phyloP scores from a whole-genome alignment of 768 basidiomycete species.

The Lepiota brunneoincarnata region DNA sequence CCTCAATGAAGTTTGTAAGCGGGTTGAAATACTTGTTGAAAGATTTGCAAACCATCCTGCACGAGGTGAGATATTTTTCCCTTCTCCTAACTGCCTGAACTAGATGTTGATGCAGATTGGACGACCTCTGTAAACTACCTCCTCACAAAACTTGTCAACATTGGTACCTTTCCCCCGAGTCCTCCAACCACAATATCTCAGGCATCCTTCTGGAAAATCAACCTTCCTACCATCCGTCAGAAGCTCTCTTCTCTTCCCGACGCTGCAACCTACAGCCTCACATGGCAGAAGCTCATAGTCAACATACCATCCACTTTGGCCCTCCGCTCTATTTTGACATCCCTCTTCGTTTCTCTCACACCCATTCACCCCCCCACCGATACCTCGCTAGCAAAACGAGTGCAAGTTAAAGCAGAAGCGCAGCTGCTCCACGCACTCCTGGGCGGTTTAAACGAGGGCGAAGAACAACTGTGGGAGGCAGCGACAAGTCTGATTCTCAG shows the following conservation, averaged over 20 bases:
- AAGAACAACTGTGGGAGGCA: constrained; percentile 51
- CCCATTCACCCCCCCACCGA: constrained; percentile 28
- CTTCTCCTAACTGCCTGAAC: constrained; percentile 5
- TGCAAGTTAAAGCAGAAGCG: constrained; percentile 51
- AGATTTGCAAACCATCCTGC: constrained; percentile 34
- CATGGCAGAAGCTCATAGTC: constrained; percentile 48
- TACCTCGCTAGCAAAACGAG: constrained; percentile 30
- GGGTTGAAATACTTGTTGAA: constrained; percentile 51
- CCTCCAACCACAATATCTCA: constrained; percentile 54
- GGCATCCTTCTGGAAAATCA: constrained; percentile 65
- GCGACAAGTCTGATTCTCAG: constrained; percentile 46
- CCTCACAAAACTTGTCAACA: constrained; percentile 61
- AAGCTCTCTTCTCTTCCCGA: constrained; percentile 27
- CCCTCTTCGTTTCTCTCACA: constrained; percentile 52
- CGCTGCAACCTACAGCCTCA: constrained; percentile 36
- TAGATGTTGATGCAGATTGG: constrained; percentile 27
- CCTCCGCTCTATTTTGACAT: constrained; percentile 56
- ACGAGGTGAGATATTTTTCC: constrained; percentile 38
- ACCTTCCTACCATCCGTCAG: constrained; percentile 45
- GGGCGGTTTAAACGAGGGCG: constrained; percentile 43
- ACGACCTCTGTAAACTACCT: constrained; percentile 48
- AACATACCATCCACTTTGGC: constrained; percentile 48
- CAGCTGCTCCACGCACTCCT: constrained; percentile 49
- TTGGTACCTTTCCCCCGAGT: constrained; percentile 61
- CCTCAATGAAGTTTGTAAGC: constrained; percentile 48